A percentile compares a stretch with the other conserved stretches of the same genome.
Conservation (phyloP, 768 basidiomycete species). For the Asterophora parasitica region DNA sequence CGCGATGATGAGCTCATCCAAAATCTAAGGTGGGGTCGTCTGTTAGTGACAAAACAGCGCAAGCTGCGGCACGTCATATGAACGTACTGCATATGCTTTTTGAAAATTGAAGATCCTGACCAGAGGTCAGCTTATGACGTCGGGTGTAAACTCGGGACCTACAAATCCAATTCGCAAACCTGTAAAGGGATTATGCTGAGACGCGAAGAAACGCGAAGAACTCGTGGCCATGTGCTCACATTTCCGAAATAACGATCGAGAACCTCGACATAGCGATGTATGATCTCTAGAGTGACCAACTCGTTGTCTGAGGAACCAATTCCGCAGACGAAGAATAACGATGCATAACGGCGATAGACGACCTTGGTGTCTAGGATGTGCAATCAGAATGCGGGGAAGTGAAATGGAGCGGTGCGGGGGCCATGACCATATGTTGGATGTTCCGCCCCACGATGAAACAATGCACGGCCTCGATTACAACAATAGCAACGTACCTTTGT, state of each 20-base stretch:
- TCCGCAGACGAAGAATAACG: constrained; percentile 91
- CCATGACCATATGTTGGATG: background rate
- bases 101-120: constrained; percentile 98
- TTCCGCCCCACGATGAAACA: background rate
- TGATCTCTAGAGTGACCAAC: constrained; percentile 84
- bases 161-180: constrained; percentile 96
- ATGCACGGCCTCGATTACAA: background rate
- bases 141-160: constrained; percentile 24
- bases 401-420: constrained; percentile 1
- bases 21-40: constrained; percentile 41
- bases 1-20: constrained; percentile 95
- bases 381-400: constrained; percentile 7
- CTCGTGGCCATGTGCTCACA: constrained; percentile 46
- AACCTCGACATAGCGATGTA: constrained; percentile 93
- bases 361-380: constrained; percentile 72
- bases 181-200: constrained; percentile 24
- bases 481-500: constrained; percentile 90
- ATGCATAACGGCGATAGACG: constrained; percentile 93
- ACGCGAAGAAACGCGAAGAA: background rate
- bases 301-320: constrained; percentile 86
- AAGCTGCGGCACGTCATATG: constrained; percentile 1
- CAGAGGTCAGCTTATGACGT: constrained; percentile 5
- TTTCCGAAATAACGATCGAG: constrained; percentile 89
- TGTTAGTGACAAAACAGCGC: background rate
- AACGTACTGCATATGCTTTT: constrained; percentile 86